Conservation (phyloP, 2,329 filamentous ascomycete genomes). For the Cordyceps militaris region DNA sequence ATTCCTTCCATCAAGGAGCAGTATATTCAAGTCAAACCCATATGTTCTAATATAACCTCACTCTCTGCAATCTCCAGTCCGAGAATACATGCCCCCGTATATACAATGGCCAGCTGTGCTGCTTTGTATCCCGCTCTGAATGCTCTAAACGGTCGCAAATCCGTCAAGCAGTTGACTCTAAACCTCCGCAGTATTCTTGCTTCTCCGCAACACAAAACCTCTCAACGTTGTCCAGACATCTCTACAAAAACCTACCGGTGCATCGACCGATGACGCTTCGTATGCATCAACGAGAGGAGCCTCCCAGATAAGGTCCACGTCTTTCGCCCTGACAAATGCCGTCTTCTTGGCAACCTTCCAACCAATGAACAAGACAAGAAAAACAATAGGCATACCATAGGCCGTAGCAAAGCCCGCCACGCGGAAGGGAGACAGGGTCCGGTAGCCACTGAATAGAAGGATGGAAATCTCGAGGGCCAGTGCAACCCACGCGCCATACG, state of each 20-base stretch:
- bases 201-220: too few relatives aligned
- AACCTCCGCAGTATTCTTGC: too few relatives aligned
- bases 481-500: conserved; percentile 37
- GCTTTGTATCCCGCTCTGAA: too few relatives aligned
- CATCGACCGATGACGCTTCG: conserved; percentile 42
- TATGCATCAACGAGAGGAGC: conserved; percentile 51
- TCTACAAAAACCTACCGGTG: conserved; percentile 45
- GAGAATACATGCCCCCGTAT: too few relatives aligned
- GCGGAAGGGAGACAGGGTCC: conserved; percentile 42
- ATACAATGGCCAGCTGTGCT: too few relatives aligned
- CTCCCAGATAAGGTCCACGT: conserved; percentile 55
- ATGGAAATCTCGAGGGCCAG: conserved; percentile 35
- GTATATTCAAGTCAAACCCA: too few relatives aligned
- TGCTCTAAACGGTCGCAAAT: too few relatives aligned
- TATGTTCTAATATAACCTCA: too few relatives aligned
- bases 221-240: neutral
- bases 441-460: conserved; percentile 49
- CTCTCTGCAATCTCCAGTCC: too few relatives aligned
- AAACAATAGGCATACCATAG: conserved; percentile 51
- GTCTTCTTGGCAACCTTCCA: conserved; percentile 61
- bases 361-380: conserved; percentile 43
- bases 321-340: conserved; percentile 41
- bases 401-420: conserved; percentile 41
- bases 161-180: too few relatives aligned
- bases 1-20: too few relatives aligned